Conservation (phyloP, 768 basidiomycete species). For the Scleroderma citrinum region DNA sequence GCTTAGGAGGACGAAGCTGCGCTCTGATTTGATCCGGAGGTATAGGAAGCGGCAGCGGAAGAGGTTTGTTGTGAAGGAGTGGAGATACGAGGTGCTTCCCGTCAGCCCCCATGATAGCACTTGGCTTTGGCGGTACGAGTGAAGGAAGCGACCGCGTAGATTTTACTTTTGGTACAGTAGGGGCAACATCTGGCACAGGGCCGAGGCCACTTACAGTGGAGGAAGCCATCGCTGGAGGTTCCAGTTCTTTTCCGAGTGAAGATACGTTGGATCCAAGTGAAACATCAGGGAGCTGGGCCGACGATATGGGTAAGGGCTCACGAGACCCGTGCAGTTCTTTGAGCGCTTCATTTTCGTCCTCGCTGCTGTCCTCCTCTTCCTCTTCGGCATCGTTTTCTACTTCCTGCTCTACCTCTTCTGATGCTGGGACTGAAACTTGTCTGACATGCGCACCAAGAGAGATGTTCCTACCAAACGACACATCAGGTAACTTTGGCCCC, state of each 20-base stretch:
- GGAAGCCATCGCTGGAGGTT: not conserved
- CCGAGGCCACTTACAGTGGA: not conserved
- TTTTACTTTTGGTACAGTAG: constrained; percentile 19
- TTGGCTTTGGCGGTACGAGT: constrained; percentile 14
- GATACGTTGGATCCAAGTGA: constrained; percentile 9
- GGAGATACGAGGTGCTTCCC: constrained; percentile 19
- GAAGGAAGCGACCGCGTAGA: constrained; percentile 9
- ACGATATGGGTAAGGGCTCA: not conserved
- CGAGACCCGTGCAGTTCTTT: constrained; percentile 3
- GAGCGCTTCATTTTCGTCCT: not conserved
- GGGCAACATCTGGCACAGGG: constrained; percentile 11
- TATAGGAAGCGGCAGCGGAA: constrained; percentile 22
- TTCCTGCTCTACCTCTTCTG: constrained; percentile 11
- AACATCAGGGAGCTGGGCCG: constrained; percentile 10
- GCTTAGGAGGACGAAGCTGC: constrained; percentile 24
- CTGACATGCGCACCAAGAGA: constrained; percentile 11
- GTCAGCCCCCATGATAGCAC: constrained; percentile 16
- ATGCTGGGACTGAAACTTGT: constrained; percentile 1
- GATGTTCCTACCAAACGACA: constrained; percentile 17
- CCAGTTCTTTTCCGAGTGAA: constrained; percentile 8
- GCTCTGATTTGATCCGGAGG: constrained; percentile 22
- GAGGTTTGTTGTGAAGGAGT: constrained; percentile 19
- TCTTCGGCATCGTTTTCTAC: not conserved
- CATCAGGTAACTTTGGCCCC: constrained; percentile 9
- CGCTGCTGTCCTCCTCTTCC: no score